A percentile compares a stretch with the other conserved stretches of the same genome.
phyloP scores from a whole-genome alignment of 192 early-diverging fungal species.

The Rhizoclosmatium sp. region DNA sequence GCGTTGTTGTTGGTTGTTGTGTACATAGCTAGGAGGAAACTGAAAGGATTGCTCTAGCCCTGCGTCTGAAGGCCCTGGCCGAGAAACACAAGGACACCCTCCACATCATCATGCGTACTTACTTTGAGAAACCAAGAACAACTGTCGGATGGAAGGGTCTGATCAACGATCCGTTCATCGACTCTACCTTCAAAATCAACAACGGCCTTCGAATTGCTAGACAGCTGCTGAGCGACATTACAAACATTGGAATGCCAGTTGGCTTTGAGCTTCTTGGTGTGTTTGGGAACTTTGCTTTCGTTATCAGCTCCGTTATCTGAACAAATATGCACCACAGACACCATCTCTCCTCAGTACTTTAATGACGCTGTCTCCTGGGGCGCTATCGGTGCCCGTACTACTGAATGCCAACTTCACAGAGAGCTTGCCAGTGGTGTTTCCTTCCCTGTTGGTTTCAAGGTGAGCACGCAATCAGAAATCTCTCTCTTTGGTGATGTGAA shows the following conservation, averaged over 20 bases:
- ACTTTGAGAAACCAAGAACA: conserved; percentile 99
- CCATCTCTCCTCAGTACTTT: conserved; percentile 97
- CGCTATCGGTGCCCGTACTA: conserved; percentile 96
- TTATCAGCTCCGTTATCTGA: too few relatives aligned
- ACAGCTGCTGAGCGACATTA: conserved; percentile 79
- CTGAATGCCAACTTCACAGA: conserved; percentile 95
- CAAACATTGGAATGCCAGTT: conserved; percentile 84
- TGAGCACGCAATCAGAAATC: neutral
- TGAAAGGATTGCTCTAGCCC: neutral
- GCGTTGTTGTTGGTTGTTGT: conserved; percentile 23
- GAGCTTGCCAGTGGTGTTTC: conserved; percentile 94
- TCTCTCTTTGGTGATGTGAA: neutral
- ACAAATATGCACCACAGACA: conserved; percentile 64
- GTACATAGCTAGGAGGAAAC: neutral
- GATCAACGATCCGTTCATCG: conserved; percentile 71
- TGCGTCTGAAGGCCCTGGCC: conserved; percentile 60
- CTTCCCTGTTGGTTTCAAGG: conserved; percentile 97
- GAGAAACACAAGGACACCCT: conserved; percentile 78
- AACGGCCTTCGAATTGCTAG: conserved; percentile 91
- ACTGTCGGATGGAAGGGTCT: conserved; percentile 98
- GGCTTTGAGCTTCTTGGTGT: conserved; percentile 83
- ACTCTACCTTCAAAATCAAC: conserved; percentile 90
- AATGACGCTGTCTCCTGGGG: conserved; percentile 97
- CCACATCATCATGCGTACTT: conserved; percentile 92
- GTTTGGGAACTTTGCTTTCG: neutral